Base-by-base conservation (phyloP, 148 eudicot genomes). In the Chenopodium berlandieri region DNA sequence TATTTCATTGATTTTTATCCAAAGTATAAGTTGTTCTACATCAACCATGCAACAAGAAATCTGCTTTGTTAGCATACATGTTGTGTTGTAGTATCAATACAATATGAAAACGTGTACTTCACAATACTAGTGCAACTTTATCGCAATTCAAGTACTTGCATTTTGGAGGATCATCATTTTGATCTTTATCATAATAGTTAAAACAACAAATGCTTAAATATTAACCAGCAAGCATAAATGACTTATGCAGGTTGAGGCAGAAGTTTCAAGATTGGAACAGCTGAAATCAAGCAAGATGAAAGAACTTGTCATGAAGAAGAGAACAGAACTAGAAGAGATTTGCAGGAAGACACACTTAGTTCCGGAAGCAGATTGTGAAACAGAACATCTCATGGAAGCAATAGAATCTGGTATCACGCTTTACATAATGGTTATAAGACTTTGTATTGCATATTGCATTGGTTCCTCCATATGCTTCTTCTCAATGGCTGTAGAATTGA, bases 201-300 rank as follows among this genome's bases (percentile, higher is more conserved):
- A 44, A 72, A 52, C 56, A 52, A 7, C 52, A 0, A 48, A 52
- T 52, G 16, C 56, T 14, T 1, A 10, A 10, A 2, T 56, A 56
- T 56, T 56, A 22, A 56, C 62, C 31, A 50, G 48, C 74, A 50
- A 12, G n/a, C 74, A 16, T 52, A 75, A 54, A 25, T 54, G 31
- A 37, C 78, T 71, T 70, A 31, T 73, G 78, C 83, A 95, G 99
- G 93, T 92, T 83, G 92, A 87, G 77, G 84, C 81, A 60, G 99
- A 95, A 86, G 97, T 95, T 65, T 87, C 85, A 20, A 84, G 98
- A 75, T 77, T 93, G 86, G 97, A 93, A 79, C 88, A 82, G 80
- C 82, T 95, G 81, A 95, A 95, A 85, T 85, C 91, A 46, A 95
- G 99, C 87, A 94, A 91, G 88, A 88, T 94, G 95, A 95, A 92